phyloP scores from a whole-genome alignment of 495 filamentous ascomycete species.

The Neurospora sp. region DNA sequence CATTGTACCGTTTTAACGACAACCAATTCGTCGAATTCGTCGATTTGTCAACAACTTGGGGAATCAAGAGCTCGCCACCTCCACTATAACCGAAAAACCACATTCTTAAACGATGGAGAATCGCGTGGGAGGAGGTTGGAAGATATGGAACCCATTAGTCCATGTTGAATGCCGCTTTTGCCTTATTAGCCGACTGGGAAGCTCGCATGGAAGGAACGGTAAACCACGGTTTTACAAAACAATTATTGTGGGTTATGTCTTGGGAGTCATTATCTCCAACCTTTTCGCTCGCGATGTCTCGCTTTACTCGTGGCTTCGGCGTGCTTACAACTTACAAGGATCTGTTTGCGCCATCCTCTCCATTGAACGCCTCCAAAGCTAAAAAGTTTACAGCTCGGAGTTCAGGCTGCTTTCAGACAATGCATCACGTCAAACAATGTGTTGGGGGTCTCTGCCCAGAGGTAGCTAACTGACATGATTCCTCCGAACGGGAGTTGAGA shows the following conservation, averaged over 20 bases:
- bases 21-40: background rate
- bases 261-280: background rate
- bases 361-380: background rate
- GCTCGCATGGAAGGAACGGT: background rate
- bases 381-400: background rate
- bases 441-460: background rate
- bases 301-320: background rate
- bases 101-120: background rate
- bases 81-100: background rate
- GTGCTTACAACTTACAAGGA: slow-evolving; percentile 20
- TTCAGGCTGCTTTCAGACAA: background rate
- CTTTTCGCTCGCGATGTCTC: background rate
- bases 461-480: background rate
- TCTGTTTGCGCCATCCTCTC: slow-evolving; percentile 13
- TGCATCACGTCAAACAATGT: background rate
- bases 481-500: background rate
- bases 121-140: background rate
- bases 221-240: background rate
- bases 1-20: background rate
- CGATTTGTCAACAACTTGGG: too few relatives aligned
- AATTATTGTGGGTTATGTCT: background rate
- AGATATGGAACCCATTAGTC: background rate
- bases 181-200: background rate
- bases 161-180: background rate
- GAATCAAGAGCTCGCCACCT: background rate